Conservation (phyloP, 2,329 filamentous ascomycete species). For the Pseudonectria foliicola region DNA sequence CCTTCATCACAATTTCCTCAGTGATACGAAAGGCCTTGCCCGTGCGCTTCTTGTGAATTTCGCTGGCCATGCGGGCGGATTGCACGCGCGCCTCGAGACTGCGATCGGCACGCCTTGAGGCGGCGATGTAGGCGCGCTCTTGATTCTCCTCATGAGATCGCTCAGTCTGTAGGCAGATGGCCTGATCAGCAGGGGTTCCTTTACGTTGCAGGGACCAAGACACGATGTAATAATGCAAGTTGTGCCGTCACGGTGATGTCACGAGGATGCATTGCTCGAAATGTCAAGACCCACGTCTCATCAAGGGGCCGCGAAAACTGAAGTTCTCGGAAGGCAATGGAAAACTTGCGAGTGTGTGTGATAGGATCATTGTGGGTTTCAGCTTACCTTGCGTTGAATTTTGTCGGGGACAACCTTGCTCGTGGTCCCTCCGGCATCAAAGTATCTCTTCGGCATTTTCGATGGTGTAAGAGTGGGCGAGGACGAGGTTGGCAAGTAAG, state of each 20-base stretch:
- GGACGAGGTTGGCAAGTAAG: no score
- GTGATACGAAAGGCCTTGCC: slow-evolving; percentile 76
- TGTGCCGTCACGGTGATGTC: no score
- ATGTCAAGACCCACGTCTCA: no score
- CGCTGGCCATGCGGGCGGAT: slow-evolving; percentile 80
- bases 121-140: slow-evolving; percentile 85
- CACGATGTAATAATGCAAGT: no score
- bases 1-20: slow-evolving; percentile 77
- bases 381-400: slow-evolving; percentile 21
- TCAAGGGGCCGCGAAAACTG: no score
- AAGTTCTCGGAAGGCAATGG: no score
- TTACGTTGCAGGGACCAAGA: no score
- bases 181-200: no score
- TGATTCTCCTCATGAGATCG: slow-evolving; percentile 76
- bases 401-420: slow-evolving; percentile 25
- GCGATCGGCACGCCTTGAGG: slow-evolving; percentile 78
- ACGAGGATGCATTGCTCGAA: no score
- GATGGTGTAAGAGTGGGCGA: slow-evolving; percentile 1
- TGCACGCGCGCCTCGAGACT: slow-evolving; percentile 82
- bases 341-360: no score
- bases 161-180: slow-evolving; percentile 49
- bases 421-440: slow-evolving; percentile 20
- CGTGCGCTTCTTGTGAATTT: slow-evolving; percentile 82
- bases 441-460: slow-evolving; percentile 34
- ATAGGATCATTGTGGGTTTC: no score